Base-by-base conservation (phyloP, 2,329 filamentous ascomycete species). In the Colletotrichum musae region DNA sequence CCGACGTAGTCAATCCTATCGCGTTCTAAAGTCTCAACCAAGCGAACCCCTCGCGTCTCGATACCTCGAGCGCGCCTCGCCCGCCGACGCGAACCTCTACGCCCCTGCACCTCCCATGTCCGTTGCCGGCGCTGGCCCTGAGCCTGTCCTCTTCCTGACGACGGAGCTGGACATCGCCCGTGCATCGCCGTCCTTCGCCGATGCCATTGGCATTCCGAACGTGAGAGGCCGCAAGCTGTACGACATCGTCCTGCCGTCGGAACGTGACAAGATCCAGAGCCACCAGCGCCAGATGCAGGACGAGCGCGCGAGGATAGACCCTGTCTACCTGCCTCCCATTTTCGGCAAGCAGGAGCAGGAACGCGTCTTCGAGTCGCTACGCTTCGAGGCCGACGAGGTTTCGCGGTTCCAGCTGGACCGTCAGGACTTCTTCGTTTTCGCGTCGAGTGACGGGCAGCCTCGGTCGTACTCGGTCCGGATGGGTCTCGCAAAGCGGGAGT, bases 241-340 rank as follows among this genome's bases (percentile, higher is more conserved):
- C 56, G 88, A 92, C 51, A 76, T 90, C n/a, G 81, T 91, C 7
- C 78, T 80, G 43, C 75, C 82, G 0, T 77, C 78, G 36, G 89
- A 92, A 53, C 82, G 84, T 13, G 86, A 88, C 1, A 88, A 85
- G 69, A 80, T 90, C 5, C 74, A 80, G 48, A 79, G 78, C 9
- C 77, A 90, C 52, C 86, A 88, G 72, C 82, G 82, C 56, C 82
- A 83, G 58, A 81, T 92, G 54, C 84, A 88, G 60, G 85, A 87
- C 16, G 89, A 92, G 72, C 88, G 89, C 69, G 80, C 83, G 39
- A 81, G 84, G 72, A 88, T 84, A 64, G 88, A 90, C 36, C 89
- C 89, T 18, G 89, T 88, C 53, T 91, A 91, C 75, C 81, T 91
- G 21, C 89, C 89, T 4, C 89, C 89, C 2, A 91, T 91, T n/a